Evolutionary conservation across 1,284 basidiomycete genomes (phyloP), one percentile per base, ranked within the genome.

Genomic region (Irpex sp.): DNA sequence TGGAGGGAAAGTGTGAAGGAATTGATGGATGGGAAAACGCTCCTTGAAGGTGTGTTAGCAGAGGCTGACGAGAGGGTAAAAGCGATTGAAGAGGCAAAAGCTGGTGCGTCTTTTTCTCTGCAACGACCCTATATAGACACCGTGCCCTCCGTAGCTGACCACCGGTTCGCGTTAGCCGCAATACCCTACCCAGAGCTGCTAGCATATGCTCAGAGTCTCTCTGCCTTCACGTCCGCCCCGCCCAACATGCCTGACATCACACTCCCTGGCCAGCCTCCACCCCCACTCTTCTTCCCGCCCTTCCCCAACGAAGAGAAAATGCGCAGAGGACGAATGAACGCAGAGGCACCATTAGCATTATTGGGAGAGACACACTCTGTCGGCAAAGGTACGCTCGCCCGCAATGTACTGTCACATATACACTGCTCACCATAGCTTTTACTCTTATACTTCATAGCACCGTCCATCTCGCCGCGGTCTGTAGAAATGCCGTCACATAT

Each of bases 281-380:
- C 88, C 11, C 88, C 88, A 5, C 71, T 91, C 48, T 92, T 93
- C 80, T 91, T 91, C 77, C 92, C 91, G 21, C 91, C 91, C 8
- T 93, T 93, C 73, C 91, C 91, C 1, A 92, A 92, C 71, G 92
- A 93, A 77, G 91, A 92, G 73, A 92, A 91, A 75, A 92, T 93
- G 91, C 85, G 91, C 51, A 81, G 85, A 44, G 91, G 91, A 0
- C 83, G 83, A 63, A 83, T 93, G 74, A 91, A 90, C 71, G 84
- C 85, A 26, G 89, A 93, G 72, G 88, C 86, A 21, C 89, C 91
- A 1, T 79, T 93, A 59, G 91, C 89, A 3, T 72, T 84, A 44
- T 79, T 90, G 48, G 91, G 91, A 37, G 91, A 93, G 76, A 91
- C 87, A 3, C 89, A 92, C 72, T 85, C 87, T 21, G 88, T 93